phyloP scores from a whole-genome alignment of 2,329 filamentous ascomycete species.

The Sporothrix brasiliensis region DNA sequence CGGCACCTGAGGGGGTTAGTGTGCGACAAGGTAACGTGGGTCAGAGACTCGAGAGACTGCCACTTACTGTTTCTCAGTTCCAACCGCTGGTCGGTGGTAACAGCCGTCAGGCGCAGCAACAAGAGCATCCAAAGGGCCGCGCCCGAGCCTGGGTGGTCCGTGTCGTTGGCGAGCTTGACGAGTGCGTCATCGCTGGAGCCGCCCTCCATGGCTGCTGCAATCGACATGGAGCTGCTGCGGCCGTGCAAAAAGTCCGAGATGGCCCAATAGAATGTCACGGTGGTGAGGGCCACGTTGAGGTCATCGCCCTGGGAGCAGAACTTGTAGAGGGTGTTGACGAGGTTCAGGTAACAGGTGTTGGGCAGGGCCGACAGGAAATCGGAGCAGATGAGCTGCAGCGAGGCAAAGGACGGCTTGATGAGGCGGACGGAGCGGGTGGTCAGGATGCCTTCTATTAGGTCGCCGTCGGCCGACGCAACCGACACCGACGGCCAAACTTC shows the following conservation, averaged over 20 bases:
- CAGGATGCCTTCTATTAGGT: slow-evolving; percentile 42
- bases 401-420: slow-evolving; percentile 84
- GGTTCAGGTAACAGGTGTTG: slow-evolving; percentile 69
- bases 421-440: slow-evolving; percentile 69
- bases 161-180: slow-evolving; percentile 60
- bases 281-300: slow-evolving; percentile 93
- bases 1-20: slow-evolving; percentile 51
- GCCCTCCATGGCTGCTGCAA: slow-evolving; percentile 60
- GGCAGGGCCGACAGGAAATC: slow-evolving; percentile 81
- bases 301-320: slow-evolving; percentile 91
- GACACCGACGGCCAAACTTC: slow-evolving; percentile 21
- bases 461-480: slow-evolving; percentile 38
- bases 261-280: slow-evolving; percentile 94
- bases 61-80: slow-evolving; percentile 72
- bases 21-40: no score
- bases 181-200: slow-evolving; percentile 60
- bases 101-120: slow-evolving; percentile 68
- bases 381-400: slow-evolving; percentile 88
- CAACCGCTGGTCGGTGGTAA: slow-evolving; percentile 70
- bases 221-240: slow-evolving; percentile 60
- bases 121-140: slow-evolving; percentile 79
- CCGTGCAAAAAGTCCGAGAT: slow-evolving; percentile 82
- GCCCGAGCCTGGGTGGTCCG: slow-evolving; percentile 63
- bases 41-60: neutral
- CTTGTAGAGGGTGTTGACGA: slow-evolving; percentile 84